These are phyloP conservation scores for Metschnikowia similis DNA, from an alignment of 805 yeast species.

Conservation along the genomic window DNA sequence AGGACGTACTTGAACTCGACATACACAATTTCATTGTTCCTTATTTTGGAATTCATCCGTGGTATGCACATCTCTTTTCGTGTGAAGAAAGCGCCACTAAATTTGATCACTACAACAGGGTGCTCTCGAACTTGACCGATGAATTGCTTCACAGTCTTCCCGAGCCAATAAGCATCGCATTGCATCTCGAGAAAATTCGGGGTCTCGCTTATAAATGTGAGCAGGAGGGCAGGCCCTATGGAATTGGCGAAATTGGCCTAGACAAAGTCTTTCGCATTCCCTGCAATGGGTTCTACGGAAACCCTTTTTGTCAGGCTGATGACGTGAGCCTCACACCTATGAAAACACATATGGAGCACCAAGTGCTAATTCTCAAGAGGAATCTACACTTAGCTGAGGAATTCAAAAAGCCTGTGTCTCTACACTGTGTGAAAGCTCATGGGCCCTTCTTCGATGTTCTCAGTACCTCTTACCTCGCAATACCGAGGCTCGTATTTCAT, in stretches of 20 bases:
- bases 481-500: conserved; percentile 59
- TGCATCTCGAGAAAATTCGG: conserved; percentile 31
- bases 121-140: conserved; percentile 43
- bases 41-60: conserved; percentile 82
- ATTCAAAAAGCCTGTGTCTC: conserved; percentile 51
- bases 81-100: conserved; percentile 28
- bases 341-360: conserved; percentile 65
- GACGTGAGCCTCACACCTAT: conserved; percentile 30
- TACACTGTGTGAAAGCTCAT: conserved; percentile 84
- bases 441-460: conserved; percentile 49
- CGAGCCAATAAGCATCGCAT: conserved; percentile 46
- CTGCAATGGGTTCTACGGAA: conserved; percentile 49
- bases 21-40: conserved; percentile 29
- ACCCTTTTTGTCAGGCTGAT: conserved; percentile 11
- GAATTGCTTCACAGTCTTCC: conserved; percentile 52
- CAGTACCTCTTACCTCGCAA: conserved; percentile 14
- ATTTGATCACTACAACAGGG: conserved; percentile 49
- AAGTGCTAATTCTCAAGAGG: conserved; percentile 44
- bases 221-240: conserved; percentile 14
- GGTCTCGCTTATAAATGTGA: conserved; percentile 15
- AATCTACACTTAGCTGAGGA: conserved; percentile 55
- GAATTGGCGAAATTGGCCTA: conserved; percentile 89
- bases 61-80: conserved; percentile 73
- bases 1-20: conserved; percentile 14
- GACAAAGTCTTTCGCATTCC: conserved; percentile 77